A percentile compares a stretch with the other conserved stretches of the same genome.
Evolutionary conservation across 192 early-diverging fungal species (phyloP).

Genomic region (Phycomyces nitens): DNA sequence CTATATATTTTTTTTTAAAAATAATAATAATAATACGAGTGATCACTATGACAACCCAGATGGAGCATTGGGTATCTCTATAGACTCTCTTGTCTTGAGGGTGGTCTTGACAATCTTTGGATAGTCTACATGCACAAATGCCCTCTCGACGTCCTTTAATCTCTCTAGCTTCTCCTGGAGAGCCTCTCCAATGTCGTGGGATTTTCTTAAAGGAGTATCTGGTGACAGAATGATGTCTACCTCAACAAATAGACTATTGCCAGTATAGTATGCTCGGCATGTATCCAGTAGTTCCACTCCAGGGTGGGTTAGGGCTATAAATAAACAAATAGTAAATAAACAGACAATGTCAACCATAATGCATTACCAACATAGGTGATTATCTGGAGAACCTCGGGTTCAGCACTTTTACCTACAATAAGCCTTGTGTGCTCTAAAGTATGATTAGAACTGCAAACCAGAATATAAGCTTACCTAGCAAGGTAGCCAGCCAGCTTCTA

Average conservation of each 20-base stretch:
- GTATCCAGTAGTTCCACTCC: slow-evolving; percentile 72
- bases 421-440: slow-evolving; percentile 68
- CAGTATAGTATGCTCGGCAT: slow-evolving; percentile 82
- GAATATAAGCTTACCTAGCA: slow-evolving; percentile 40
- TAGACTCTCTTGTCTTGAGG: no score
- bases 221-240: slow-evolving; percentile 94
- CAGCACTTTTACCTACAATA: slow-evolving; percentile 80
- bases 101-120: no score
- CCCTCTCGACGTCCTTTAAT: slow-evolving; percentile 82
- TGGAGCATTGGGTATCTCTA: no score
- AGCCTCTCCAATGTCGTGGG: slow-evolving; percentile 92
- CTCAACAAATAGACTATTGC: slow-evolving; percentile 88
- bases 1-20: no score
- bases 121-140: slow-evolving; percentile 94
- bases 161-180: slow-evolving; percentile 87
- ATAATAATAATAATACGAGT: no score
- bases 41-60: no score
- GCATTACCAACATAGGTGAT: slow-evolving; percentile 73
- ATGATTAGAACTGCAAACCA: background rate
- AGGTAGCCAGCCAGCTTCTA: slow-evolving; percentile 61
- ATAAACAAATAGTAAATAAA: background rate
- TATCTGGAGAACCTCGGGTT: slow-evolving; percentile 72
- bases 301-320: slow-evolving; percentile 64
- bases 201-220: slow-evolving; percentile 68
- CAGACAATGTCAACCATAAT: slow-evolving; percentile 13